phyloP scores from a whole-genome alignment of 2,329 filamentous ascomycete genomes.

The Scedosporium boydii region DNA sequence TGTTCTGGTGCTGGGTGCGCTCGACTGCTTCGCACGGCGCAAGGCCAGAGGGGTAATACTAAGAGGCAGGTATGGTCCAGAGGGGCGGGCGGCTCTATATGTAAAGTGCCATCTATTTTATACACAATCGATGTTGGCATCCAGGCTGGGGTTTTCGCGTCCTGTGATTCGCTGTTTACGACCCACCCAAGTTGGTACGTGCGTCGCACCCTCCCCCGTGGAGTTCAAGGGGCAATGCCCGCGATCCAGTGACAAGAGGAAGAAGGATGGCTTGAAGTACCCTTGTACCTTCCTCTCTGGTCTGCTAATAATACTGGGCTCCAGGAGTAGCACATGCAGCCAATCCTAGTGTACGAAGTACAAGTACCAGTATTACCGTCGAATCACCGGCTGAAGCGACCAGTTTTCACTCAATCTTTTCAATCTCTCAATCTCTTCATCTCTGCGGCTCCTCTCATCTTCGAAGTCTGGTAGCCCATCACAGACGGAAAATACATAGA shows the following conservation, averaged over 20 bases:
- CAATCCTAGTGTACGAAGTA: too few relatives aligned
- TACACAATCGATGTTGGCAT: slow-evolving; percentile 22
- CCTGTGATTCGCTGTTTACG: slow-evolving; percentile 1
- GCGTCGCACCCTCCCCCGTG: neutral
- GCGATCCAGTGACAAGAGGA: neutral
- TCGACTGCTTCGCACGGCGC: neutral
- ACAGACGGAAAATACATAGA: neutral
- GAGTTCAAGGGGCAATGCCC: neutral
- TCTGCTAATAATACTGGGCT: neutral
- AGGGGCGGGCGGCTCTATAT: slow-evolving; percentile 35
- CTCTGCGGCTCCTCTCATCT: too few relatives aligned
- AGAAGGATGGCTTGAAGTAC: neutral
- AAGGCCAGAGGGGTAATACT: slow-evolving; percentile 6
- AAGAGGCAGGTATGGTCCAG: slow-evolving; percentile 12
- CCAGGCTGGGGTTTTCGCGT: neutral
- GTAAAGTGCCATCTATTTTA: slow-evolving; percentile 34
- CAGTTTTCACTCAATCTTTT: too few relatives aligned
- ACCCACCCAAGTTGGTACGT: slow-evolving; percentile 4
- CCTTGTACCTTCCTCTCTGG: neutral
- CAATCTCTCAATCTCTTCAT: too few relatives aligned
- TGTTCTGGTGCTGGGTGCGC: neutral
- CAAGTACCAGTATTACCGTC: too few relatives aligned
- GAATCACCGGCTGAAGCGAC: too few relatives aligned
- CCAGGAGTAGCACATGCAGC: too few relatives aligned
- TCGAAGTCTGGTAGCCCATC: too few relatives aligned